Base-by-base conservation (phyloP, 495 filamentous ascomycete species). In the Penicillium cataractarum region DNA sequence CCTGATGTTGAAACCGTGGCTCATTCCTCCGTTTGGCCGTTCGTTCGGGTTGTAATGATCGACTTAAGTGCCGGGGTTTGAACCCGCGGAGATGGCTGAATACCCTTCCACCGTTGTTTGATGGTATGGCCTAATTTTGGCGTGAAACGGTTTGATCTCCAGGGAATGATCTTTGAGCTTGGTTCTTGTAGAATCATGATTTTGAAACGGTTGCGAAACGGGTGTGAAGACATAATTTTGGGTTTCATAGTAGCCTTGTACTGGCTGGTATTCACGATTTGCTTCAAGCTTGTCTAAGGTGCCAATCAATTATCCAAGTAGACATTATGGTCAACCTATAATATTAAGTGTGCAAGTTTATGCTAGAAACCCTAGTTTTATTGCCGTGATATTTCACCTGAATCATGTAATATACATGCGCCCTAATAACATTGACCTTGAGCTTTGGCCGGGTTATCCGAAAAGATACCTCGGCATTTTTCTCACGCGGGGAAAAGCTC, bases 401-500 rank as follows among this genome's bases (percentile, higher is more conserved):
- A 46, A 46, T 46, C 21, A 46, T 46, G 9, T 24, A 12, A 46
- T 3, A 2, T 24, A 46, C 40, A 2, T 19, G 8, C 39, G 0
- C 19, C 19, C 9, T 24, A 46, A 24, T 8, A 46, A 46, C 12
- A 13, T 22, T 46, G 17, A 2, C 19, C n/a, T 19, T 21, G n/a
- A n/a, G n/a, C n/a, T n/a, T n/a, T n/a, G 42, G 6, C 42, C 10
- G 42, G 19, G 19, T 56, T 56, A 56, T 56, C 54, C 54, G 54
- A 42, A 27, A 65, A 65, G 56, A 54, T 55, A 72, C 71, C 71
- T 74, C 71, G 71, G 71, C 69, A 62, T 60, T 53, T 68, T 29
- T 3, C 60, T n/a, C 32, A 58, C 56, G 65, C 58, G 71, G 69
- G 65, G 67, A 68, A 62, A 37, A 35, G 32, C 32, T 22, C 12